Percentiles rank a stretch among this genome's conserved stretches.
Conservation (phyloP, 1,139 yeast species). For the Scheffersomyces titani region DNA sequence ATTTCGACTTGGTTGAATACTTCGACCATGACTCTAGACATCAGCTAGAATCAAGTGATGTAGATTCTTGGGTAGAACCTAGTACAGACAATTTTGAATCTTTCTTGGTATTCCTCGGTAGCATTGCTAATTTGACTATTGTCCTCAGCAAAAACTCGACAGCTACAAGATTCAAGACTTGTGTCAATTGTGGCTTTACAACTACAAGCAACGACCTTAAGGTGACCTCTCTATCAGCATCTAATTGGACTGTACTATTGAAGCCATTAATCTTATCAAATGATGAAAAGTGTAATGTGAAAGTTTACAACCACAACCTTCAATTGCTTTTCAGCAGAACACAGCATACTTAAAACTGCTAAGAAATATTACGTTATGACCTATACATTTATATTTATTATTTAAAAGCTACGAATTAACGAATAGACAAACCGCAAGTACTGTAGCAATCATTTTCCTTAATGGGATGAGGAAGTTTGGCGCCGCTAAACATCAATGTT, state of each 20-base stretch:
- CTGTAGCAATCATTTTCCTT: neutral
- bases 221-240: slow-evolving; percentile 14
- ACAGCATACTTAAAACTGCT: neutral
- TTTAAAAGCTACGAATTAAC: neutral
- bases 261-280: slow-evolving; percentile 23
- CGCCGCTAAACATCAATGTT: neutral
- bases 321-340: neutral
- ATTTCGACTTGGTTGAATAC: slow-evolving; percentile 37
- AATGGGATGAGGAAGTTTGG: neutral
- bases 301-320: slow-evolving; percentile 16
- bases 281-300: slow-evolving; percentile 17
- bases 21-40: slow-evolving; percentile 14
- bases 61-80: slow-evolving; percentile 12
- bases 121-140: slow-evolving; percentile 27
- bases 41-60: slow-evolving; percentile 15
- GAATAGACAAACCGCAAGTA: neutral
- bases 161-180: slow-evolving; percentile 15
- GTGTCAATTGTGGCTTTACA: slow-evolving; percentile 38
- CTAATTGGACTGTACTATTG: slow-evolving; percentile 33
- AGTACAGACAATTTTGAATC: slow-evolving; percentile 26
- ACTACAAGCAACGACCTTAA: slow-evolving; percentile 13
- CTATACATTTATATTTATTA: neutral
- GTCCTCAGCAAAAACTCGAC: slow-evolving; percentile 15
- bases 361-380: neutral
- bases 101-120: slow-evolving; percentile 27